phyloP scores from a whole-genome alignment of 495 filamentous ascomycete genomes.

The Collariella sp. region DNA sequence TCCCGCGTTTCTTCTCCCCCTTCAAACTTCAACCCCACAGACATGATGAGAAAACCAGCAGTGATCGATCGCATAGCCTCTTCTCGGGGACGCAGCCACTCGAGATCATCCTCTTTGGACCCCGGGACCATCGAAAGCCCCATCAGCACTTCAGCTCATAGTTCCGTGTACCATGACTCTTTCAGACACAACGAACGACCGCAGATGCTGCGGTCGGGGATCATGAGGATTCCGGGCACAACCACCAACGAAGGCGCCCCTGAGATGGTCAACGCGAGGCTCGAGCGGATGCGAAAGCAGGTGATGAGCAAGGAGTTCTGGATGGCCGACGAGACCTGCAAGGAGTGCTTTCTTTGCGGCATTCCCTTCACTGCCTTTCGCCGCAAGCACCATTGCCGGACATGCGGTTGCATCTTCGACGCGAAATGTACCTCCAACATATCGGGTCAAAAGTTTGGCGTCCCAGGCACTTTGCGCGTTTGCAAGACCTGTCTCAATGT shows the following conservation, averaged over 20 bases:
- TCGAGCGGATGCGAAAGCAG: slow-evolving; percentile 67
- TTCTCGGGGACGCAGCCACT: slow-evolving; percentile 42
- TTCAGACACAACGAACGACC: slow-evolving; percentile 38
- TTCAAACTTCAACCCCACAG: slow-evolving; percentile 11
- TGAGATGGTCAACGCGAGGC: slow-evolving; percentile 50
- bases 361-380: slow-evolving; percentile 87
- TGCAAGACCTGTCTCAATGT: slow-evolving; percentile 93
- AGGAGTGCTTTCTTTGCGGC: slow-evolving; percentile 90
- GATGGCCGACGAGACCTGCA: slow-evolving; percentile 99
- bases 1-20: slow-evolving; percentile 22
- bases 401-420: slow-evolving; percentile 94
- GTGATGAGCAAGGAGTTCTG: slow-evolving; percentile 91
- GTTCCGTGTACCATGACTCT: slow-evolving; percentile 44
- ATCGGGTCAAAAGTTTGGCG: slow-evolving; percentile 77
- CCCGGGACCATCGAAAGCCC: slow-evolving; percentile 45
- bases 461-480: slow-evolving; percentile 74
- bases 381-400: slow-evolving; percentile 93
- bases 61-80: slow-evolving; percentile 48
- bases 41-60: slow-evolving; percentile 31
- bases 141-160: slow-evolving; percentile 47
- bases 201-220: slow-evolving; percentile 36
- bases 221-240: slow-evolving; percentile 44
- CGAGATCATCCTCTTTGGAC: slow-evolving; percentile 56
- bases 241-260: slow-evolving; percentile 48
- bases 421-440: slow-evolving; percentile 90